A percentile compares a stretch with the other conserved stretches of the same genome.
Evolutionary conservation across 2,329 filamentous ascomycete species (phyloP).

Genomic region (Sporothrix brasiliensis): DNA sequence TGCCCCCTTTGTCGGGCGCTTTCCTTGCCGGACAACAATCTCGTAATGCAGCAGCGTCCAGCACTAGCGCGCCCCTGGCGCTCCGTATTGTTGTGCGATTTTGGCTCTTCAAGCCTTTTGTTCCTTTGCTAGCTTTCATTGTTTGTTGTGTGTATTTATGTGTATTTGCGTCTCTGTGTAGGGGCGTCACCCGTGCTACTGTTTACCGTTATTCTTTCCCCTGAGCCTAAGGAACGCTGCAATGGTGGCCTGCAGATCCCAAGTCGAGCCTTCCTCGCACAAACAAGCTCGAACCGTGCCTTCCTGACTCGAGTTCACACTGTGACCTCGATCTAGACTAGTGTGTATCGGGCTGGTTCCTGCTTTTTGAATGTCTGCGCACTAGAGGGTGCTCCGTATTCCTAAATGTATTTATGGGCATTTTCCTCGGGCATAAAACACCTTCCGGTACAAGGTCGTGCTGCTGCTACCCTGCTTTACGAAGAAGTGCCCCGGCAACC

Average conservation of each 20-base stretch:
- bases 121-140: not conserved
- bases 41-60: slow-evolving; percentile 15
- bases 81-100: not conserved
- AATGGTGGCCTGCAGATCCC: not conserved
- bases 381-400: slow-evolving; percentile 7
- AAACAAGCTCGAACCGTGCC: not conserved
- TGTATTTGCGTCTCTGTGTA: not conserved
- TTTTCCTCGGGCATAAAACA: not conserved
- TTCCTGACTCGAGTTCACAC: slow-evolving; percentile 5
- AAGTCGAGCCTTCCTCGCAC: not conserved
- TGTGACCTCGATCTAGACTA: not conserved
- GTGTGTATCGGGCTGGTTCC: slow-evolving; percentile 13
- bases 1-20: slow-evolving; percentile 3
- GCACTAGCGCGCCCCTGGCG: slow-evolving; percentile 23
- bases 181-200: not conserved
- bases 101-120: not conserved
- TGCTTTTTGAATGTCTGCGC: slow-evolving; percentile 22
- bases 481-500: slow-evolving; percentile 28
- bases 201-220: not conserved
- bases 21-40: slow-evolving; percentile 12
- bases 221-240: slow-evolving; percentile 10
- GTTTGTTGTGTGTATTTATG: not conserved
- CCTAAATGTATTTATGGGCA: slow-evolving; percentile 26
- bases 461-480: slow-evolving; percentile 3
- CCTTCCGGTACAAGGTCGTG: slow-evolving; percentile 7